These are phyloP conservation scores for Cutaneotrichosporon sp. DNA, from an alignment of 1,284 basidiomycete species.

Conservation along the genomic window DNA sequence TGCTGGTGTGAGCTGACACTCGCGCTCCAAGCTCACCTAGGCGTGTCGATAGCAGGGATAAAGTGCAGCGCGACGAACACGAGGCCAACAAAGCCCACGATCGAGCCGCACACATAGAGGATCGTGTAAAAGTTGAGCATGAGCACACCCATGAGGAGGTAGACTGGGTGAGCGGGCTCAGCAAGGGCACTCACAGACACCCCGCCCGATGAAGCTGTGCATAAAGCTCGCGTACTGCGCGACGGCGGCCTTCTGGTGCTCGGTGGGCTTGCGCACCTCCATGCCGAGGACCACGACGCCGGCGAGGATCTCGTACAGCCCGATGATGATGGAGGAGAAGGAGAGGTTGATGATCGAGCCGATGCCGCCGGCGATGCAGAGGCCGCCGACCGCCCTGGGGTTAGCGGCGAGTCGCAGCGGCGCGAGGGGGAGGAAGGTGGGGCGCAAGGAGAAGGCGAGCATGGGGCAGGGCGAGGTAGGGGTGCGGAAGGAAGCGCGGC, in stretches of 20 bases:
- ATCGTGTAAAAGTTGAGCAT: constrained; percentile 54
- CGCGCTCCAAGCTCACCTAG: not conserved
- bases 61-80: constrained; percentile 50
- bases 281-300: constrained; percentile 48
- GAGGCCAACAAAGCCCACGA: constrained; percentile 47
- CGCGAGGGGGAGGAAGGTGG: no score
- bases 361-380: constrained; percentile 48
- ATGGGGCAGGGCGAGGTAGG: no score
- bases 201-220: constrained; percentile 53
- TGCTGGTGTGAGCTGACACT: constrained; percentile 29
- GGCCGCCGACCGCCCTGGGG: constrained; percentile 50
- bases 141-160: constrained; percentile 52
- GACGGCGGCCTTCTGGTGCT: constrained; percentile 48
- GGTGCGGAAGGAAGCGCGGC: not conserved
- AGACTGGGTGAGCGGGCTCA: constrained; percentile 45
- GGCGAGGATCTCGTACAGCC: constrained; percentile 46
- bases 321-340: constrained; percentile 51
- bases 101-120: constrained; percentile 50
- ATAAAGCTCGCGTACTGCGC: constrained; percentile 54
- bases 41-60: constrained; percentile 45
- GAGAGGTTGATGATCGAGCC: constrained; percentile 49
- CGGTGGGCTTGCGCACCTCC: constrained; percentile 46
- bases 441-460: no score
- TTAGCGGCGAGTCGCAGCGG: not conserved
- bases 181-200: constrained; percentile 48